Conservation (phyloP, 106 monocot species). For the Narthecium ossifragum region DNA sequence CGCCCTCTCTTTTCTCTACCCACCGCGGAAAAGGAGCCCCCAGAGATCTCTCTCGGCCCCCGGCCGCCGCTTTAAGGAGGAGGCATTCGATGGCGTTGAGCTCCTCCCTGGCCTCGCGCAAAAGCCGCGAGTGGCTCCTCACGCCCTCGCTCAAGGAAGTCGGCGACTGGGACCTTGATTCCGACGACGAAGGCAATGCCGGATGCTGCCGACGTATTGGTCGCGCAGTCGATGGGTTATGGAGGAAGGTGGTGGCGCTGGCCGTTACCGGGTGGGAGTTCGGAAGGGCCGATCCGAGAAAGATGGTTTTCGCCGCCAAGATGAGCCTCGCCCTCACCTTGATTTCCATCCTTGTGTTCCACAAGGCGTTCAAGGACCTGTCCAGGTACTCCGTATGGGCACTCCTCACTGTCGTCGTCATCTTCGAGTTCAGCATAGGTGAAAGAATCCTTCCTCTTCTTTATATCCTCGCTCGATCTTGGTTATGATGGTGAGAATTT, state of each 20-base stretch:
- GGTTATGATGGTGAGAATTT: not conserved
- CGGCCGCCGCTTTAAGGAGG: no score
- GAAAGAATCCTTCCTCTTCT: not conserved
- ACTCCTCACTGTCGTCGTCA: constrained; percentile 87
- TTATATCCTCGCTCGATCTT: not conserved
- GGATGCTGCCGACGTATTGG: constrained; percentile 17
- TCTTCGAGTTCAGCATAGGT: constrained; percentile 99
- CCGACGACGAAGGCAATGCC: constrained; percentile 2
- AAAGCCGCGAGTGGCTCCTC: constrained; percentile 51
- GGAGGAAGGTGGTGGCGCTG: constrained; percentile 5
- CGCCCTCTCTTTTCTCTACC: no score
- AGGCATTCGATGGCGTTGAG: no score
- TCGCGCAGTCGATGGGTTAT: constrained; percentile 1
- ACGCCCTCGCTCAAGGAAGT: constrained; percentile 9
- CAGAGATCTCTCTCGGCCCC: no score
- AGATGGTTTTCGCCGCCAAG: constrained; percentile 76
- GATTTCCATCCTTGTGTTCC: constrained; percentile 62
- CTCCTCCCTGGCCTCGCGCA: no score
- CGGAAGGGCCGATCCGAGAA: constrained; percentile 55
- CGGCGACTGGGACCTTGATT: constrained; percentile 6
- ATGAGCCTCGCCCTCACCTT: constrained; percentile 73
- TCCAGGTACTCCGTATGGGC: constrained; percentile 71
- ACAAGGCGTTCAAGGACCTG: constrained; percentile 48
- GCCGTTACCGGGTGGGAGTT: constrained; percentile 41
- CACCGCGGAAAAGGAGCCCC: no score